Evolutionary conservation across 163 green algal species (phyloP).

Genomic region (Scenedesmus sp.): DNA sequence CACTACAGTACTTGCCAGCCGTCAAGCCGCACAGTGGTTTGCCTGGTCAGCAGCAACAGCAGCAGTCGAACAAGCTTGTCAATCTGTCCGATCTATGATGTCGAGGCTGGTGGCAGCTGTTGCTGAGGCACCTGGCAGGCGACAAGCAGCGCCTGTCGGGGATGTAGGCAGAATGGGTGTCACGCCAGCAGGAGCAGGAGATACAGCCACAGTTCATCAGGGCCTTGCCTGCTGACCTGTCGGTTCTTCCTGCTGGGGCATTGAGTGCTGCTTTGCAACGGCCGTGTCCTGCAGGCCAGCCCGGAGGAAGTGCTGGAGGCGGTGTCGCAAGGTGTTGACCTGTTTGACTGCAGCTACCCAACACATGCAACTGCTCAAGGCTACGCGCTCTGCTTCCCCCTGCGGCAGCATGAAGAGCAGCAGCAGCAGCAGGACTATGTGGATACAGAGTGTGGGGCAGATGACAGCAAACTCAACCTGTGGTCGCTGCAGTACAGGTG

Average conservation of each 20-base stretch:
- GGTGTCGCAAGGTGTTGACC: constrained; percentile 81
- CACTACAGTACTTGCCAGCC: constrained; percentile 61
- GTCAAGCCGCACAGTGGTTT: constrained; percentile 67
- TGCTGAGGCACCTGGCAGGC: too few relatives aligned
- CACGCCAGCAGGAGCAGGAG: too few relatives aligned
- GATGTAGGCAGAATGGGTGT: too few relatives aligned
- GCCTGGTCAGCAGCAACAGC: constrained; percentile 50
- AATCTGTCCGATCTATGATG: too few relatives aligned
- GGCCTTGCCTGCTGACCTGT: too few relatives aligned
- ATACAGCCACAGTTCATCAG: too few relatives aligned
- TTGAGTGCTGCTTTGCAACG: too few relatives aligned
- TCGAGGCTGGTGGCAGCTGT: too few relatives aligned
- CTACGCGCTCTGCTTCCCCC: constrained; percentile 79
- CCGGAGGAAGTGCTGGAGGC: constrained; percentile 77
- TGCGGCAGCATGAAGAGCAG: constrained; percentile 35
- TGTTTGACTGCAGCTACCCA: constrained; percentile 77
- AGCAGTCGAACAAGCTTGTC: background rate
- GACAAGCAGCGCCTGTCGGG: too few relatives aligned
- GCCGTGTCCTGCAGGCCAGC: constrained; percentile 21
- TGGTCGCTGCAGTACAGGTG: constrained; percentile 72
- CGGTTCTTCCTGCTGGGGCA: too few relatives aligned
- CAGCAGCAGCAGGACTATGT: constrained; percentile 47
- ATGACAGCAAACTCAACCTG: constrained; percentile 75
- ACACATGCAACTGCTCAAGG: constrained; percentile 64
- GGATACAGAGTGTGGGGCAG: constrained; percentile 8